phyloP scores from a whole-genome alignment of 2,329 filamentous ascomycete genomes.

The Sporothrix protearum region DNA sequence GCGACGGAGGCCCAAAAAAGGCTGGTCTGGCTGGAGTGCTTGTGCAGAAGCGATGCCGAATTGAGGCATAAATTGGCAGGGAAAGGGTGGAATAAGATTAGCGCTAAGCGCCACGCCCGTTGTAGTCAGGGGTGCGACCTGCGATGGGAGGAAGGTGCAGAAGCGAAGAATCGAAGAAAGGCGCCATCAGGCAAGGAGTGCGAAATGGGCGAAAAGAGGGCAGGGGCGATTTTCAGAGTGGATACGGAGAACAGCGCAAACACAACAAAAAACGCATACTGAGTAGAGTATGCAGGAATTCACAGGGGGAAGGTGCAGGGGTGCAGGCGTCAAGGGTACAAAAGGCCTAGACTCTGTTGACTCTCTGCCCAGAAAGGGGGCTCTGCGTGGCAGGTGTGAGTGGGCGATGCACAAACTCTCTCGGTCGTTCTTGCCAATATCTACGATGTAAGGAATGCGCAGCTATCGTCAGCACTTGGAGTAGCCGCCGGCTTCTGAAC shows the following conservation, averaged over 20 bases:
- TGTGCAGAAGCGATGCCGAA: constrained; percentile 14
- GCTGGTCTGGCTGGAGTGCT: constrained; percentile 1
- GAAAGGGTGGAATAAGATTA: constrained; percentile 15
- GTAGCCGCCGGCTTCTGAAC: not conserved
- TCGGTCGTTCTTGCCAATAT: not conserved
- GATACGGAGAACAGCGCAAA: not conserved
- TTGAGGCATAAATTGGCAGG: constrained; percentile 5
- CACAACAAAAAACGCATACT: not conserved
- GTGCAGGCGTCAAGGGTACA: not conserved
- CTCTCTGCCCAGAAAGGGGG: not conserved
- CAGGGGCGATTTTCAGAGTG: not conserved
- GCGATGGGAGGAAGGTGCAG: constrained; percentile 2
- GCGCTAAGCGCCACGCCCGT: not conserved
- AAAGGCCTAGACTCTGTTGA: not conserved
- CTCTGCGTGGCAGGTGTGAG: no score
- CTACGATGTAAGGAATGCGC: not conserved
- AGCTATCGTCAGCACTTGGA: not conserved
- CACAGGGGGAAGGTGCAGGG: constrained; percentile 4
- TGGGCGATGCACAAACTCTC: no score
- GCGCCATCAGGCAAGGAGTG: not conserved
- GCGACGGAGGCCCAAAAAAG: not conserved
- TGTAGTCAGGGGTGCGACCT: constrained; percentile 8
- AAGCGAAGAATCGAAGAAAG: not conserved
- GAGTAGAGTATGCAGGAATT: no score
- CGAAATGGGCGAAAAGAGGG: not conserved